Conservation (phyloP, 306 rosid genomes). For the Gastrolobium villosum region DNA sequence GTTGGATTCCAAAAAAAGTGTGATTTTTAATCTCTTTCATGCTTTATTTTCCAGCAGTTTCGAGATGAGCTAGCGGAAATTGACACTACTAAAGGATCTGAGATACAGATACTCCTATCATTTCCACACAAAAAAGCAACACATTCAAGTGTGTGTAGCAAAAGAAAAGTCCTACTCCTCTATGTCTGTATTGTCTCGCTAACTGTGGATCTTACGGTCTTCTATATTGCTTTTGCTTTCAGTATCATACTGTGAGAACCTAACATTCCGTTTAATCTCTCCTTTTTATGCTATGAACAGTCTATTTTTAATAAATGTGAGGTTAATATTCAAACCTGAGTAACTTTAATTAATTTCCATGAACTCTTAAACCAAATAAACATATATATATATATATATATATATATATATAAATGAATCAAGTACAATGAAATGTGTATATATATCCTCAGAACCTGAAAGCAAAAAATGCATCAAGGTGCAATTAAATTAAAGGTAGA, state of each 20-base stretch:
- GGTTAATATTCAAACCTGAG: slow-evolving; percentile 19
- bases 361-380: slow-evolving; percentile 2
- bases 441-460: not conserved
- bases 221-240: slow-evolving; percentile 43
- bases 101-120: slow-evolving; percentile 40
- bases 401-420: not conserved
- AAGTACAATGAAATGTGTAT: not conserved
- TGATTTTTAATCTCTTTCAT: slow-evolving; percentile 13
- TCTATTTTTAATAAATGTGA: slow-evolving; percentile 48
- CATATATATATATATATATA: too few relatives aligned
- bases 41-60: slow-evolving; percentile 37
- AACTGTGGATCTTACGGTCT: slow-evolving; percentile 45
- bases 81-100: slow-evolving; percentile 45
- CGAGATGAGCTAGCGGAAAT: slow-evolving; percentile 26
- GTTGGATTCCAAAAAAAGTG: not conserved
- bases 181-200: slow-evolving; percentile 30
- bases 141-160: slow-evolving; percentile 41
- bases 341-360: not conserved
- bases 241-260: slow-evolving; percentile 23
- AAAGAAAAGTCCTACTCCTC: slow-evolving; percentile 33
- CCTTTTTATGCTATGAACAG: slow-evolving; percentile 53
- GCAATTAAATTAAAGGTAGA: not conserved
- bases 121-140: slow-evolving; percentile 41
- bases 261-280: slow-evolving; percentile 49
- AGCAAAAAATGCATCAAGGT: slow-evolving; percentile 24